Base-by-base conservation (phyloP, 2,329 filamentous ascomycete genomes). In the Aspergillus versicolor region DNA sequence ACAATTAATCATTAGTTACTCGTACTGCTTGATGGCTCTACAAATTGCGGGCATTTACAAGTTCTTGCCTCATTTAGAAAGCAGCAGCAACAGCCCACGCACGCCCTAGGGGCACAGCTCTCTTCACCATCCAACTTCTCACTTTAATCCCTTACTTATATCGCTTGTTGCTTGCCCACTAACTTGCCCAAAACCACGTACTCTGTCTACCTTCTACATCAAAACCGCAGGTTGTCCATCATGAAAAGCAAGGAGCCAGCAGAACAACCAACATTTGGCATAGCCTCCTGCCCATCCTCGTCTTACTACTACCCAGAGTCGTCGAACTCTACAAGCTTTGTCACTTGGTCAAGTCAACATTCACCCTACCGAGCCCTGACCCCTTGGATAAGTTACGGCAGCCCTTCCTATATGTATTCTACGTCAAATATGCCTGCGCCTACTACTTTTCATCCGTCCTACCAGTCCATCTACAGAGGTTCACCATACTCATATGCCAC, bases 301-400 rank as follows among this genome's bases (percentile, higher is more conserved):
- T n/a, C 51, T 9, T 41, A 17, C 22, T 41, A 42, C 17, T n/a
- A 17, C 13, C 43, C 15, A 3, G 19, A 4, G 9, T 19, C n/a
- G 30, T 19, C n/a, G 30, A 40, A 37, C 12, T 47, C 51, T 34
- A 22, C 42, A 24, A 43, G 24, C 4, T 41, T 22, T 21, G 15
- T 46, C 42, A 15, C 24, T 21, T 54, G 43, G 51, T 37, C 42
- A 30, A 38, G 21, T 5, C 43, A 47, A 12, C 43, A 43, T 21
- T 46, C 43, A 15, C 43, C 43, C 9, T 54, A 54, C 15, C 51
- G 38, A 30, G 22, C 43, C 13, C 27, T 54, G 11, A 32, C 43
- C 43, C 51, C 51, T 32, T 54, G 51, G 51, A 24, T 46, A 13
- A 54, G 34, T 32, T 54, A 54, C 34, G 32, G 21, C 13, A 42